These are phyloP conservation scores for Purpureocillium lavendulum DNA, from an alignment of 2,329 filamentous ascomycete species.

Conservation along the genomic window DNA sequence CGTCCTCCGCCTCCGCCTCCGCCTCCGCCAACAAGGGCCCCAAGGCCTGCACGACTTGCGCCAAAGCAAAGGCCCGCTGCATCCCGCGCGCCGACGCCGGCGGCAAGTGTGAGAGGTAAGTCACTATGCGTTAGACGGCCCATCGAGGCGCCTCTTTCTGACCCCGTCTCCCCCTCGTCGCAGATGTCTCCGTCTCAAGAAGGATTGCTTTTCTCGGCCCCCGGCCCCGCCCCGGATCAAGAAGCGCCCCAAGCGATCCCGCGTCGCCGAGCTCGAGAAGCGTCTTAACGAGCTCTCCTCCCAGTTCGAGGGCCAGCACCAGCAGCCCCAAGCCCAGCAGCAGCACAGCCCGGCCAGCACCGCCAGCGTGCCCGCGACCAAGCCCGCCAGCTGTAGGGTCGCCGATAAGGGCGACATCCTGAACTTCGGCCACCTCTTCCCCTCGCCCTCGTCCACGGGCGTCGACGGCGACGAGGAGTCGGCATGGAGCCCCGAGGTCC, in stretches of 20 bases:
- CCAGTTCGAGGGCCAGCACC: slow-evolving; percentile 25
- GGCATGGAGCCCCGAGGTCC: slow-evolving; percentile 11
- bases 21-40: slow-evolving; percentile 30
- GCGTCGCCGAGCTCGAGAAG: slow-evolving; percentile 42
- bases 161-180: background rate
- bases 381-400: slow-evolving; percentile 6
- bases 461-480: slow-evolving; percentile 11
- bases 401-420: slow-evolving; percentile 12
- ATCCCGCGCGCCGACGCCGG: slow-evolving; percentile 30
- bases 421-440: slow-evolving; percentile 27
- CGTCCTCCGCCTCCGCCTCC: background rate
- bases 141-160: background rate
- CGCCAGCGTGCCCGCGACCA: slow-evolving; percentile 5
- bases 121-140: background rate
- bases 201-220: slow-evolving; percentile 36
- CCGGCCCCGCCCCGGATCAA: slow-evolving; percentile 39
- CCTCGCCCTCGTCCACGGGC: slow-evolving; percentile 14
- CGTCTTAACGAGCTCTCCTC: slow-evolving; percentile 40
- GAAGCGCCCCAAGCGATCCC: slow-evolving; percentile 36
- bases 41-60: slow-evolving; percentile 41
- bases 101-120: slow-evolving; percentile 40
- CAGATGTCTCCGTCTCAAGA: slow-evolving; percentile 41
- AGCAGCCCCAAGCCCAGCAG: background rate
- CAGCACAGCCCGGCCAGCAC: slow-evolving; percentile 6
- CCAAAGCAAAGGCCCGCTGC: slow-evolving; percentile 43